Percentiles rank a stretch among this genome's conserved stretches.
These are phyloP conservation scores for Smithsoniella earleae DNA, from an alignment of 163 green algal species.

Conservation along the genomic window DNA sequence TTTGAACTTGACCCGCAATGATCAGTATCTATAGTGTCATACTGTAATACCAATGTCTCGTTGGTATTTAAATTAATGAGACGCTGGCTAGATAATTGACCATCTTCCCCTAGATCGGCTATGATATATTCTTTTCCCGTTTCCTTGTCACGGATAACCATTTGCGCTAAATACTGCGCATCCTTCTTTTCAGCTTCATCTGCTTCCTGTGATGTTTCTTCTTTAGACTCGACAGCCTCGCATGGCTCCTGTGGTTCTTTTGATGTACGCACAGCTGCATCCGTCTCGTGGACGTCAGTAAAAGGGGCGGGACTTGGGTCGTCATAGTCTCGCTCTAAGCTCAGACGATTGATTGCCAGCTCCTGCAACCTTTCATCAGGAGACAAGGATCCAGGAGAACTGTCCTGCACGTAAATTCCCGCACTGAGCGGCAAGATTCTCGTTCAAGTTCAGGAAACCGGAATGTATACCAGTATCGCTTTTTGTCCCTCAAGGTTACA, in stretches of 20 bases:
- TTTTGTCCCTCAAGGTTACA: no score
- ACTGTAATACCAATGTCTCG: slow-evolving; percentile 1
- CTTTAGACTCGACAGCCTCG: background rate
- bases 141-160: background rate
- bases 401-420: no score
- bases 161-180: background rate
- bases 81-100: background rate
- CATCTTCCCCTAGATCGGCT: background rate
- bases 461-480: no score
- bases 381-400: no score
- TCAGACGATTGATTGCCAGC: background rate
- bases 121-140: slow-evolving; percentile 8
- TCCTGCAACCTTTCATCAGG: no score
- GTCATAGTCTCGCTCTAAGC: background rate
- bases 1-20: no score
- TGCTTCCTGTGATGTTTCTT: background rate
- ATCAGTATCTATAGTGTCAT: slow-evolving; percentile 11
- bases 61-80: background rate
- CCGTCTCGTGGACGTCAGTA: background rate
- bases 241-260: background rate
- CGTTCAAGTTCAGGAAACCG: no score
- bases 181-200: background rate
- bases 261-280: background rate
- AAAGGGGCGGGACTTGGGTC: background rate
- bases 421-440: no score